phyloP scores from a whole-genome alignment of 176 grass and related monocot species.

The Bromus sterilis region DNA sequence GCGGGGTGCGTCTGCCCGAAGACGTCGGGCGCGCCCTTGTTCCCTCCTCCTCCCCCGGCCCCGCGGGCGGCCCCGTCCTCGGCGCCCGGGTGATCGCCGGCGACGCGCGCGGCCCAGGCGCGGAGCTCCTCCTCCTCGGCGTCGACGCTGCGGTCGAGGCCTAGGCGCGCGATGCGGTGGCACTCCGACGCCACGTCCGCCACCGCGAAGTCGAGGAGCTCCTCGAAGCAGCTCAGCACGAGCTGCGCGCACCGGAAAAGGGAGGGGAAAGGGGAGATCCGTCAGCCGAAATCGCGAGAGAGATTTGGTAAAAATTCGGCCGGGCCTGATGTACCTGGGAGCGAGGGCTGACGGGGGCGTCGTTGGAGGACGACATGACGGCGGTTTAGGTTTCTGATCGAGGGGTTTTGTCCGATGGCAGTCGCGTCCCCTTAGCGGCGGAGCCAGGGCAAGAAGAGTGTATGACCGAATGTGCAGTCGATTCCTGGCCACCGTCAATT shows the following conservation, averaged over 20 bases:
- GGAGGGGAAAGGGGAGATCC: neutral
- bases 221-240: constrained; percentile 63
- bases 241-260: constrained; percentile 21
- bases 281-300: neutral
- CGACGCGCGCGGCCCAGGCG: constrained; percentile 44
- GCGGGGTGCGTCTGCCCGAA: constrained; percentile 78
- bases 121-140: constrained; percentile 88
- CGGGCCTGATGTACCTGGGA: constrained; percentile 45
- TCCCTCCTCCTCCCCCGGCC: constrained; percentile 29
- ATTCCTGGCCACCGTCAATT: too few relatives aligned
- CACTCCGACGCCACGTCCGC: constrained; percentile 89
- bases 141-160: constrained; percentile 84
- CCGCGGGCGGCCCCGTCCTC: constrained; percentile 30
- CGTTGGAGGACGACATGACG: constrained; percentile 47
- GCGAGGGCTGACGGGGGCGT: constrained; percentile 50
- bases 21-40: constrained; percentile 76
- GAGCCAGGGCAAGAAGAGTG: too few relatives aligned
- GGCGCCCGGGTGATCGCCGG: constrained; percentile 15
- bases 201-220: constrained; percentile 77
- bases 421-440: too few relatives aligned
- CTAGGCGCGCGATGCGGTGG: constrained; percentile 90
- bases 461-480: too few relatives aligned
- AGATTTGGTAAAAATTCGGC: neutral
- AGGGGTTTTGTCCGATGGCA: neutral
- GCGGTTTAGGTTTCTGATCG: neutral